Base-by-base conservation (phyloP, 768 basidiomycete genomes). In the Royoungia palumana region DNA sequence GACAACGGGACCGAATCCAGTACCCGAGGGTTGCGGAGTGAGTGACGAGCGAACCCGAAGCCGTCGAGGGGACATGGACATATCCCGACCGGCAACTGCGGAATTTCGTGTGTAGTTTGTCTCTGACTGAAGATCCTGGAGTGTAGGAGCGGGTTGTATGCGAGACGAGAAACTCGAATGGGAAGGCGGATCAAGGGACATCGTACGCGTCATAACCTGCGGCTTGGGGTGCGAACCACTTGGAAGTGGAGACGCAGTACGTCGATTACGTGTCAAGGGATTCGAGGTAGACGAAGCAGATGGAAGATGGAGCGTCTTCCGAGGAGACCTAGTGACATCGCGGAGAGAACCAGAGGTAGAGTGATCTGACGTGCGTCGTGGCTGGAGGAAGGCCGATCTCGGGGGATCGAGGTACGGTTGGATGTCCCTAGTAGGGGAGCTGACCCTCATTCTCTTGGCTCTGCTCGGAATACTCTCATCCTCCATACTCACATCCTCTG, bases 101-200 rank as follows among this genome's bases (percentile, higher is more conserved):
- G 61, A 49, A 21, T 64, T 50, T 36, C 41, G 50, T 16, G 37
- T 16, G 47, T 49, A 49, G 27, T 46, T 58, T 42, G 53, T 53
- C 61, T 59, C 56, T 19, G 62, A 47, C 48, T 59, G 45, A 36
- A 64, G 36, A 46, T 70, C 62, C 67, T 53, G 72, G 50, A 75
- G 69, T 12, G 73, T 62, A 30, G 69, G 58, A 36, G 62, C 55
- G 6, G 62, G 56, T 13, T 61, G 64, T 42, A 60, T 21, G 22
- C 58, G 66, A 42, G 57, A 57, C 28, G 50, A 56, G 34, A 62
- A 57, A 41, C 50, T 51, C 14, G 61, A 46, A 35, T 56, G 44
- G 16, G 68, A 58, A 11, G 81, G 78, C 5, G 84, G 85, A 66
- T 89, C 87, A 62, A 85, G 80, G 38, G 85, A 86, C 81, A 85